Evolutionary conservation across 2,329 filamentous ascomycete genomes (phyloP), one percentile per base, ranked within the genome.

Genomic region (Arthrobotrys sinensis): DNA sequence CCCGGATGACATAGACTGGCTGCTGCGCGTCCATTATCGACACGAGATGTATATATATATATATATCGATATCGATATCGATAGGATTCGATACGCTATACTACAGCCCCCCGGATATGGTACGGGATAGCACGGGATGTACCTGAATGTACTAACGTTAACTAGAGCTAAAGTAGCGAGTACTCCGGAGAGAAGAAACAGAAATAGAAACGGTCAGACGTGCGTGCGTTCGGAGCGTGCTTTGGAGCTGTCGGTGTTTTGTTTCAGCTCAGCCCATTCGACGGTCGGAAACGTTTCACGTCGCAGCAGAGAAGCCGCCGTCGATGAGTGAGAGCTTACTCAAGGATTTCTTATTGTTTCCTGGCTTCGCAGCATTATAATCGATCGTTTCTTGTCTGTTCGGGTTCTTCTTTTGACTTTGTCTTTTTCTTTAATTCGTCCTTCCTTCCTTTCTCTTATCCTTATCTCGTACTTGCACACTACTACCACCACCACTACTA

Each of bases 1-100:
- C 96, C 80, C 96, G 92, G 43, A 99, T 88, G 76, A 98, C 90
- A 83, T 91, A 91, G 71, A 80, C 69, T 53, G 85, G 84, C 16
- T 24, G 45, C 45, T 36, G n/a, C n/a, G n/a, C n/a, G n/a, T n/a
- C n/a, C n/a, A n/a, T n/a, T n/a, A n/a, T n/a, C n/a, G n/a, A n/a
- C n/a, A n/a, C n/a, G n/a, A n/a, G n/a, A n/a, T n/a, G n/a, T n/a
- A n/a, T n/a, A n/a, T n/a, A n/a, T n/a, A n/a, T n/a, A n/a, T n/a
- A n/a, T n/a, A n/a, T n/a, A n/a, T n/a, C n/a, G n/a, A n/a, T n/a
- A 45, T 45, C 4, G 40, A 10, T 10, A n/a, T 45, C n/a, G 40
- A 45, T 45, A 45, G 40, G 40, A 45, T 45, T 3, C 4, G 40
- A n/a, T 45, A 45, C n/a, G n/a, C n/a, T n/a, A n/a, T n/a, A n/a